Evolutionary conservation across 2,329 filamentous ascomycete species (phyloP), one percentile per base, ranked within the genome.

Genomic region (Fusarium citri): DNA sequence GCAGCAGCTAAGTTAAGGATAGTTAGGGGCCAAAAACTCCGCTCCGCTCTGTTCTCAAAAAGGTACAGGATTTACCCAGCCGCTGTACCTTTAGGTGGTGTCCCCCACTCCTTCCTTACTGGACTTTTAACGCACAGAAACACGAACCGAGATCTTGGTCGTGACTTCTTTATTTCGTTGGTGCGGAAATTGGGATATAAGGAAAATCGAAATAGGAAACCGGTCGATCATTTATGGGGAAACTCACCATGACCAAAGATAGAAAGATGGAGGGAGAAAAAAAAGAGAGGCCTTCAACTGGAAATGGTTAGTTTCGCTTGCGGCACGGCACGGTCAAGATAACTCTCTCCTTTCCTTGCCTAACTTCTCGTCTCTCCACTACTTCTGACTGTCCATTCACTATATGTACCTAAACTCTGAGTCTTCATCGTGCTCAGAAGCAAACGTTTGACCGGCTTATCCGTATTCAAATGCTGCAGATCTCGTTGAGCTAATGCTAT

Each of bases 231-330:
- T 41, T 61, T 61, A 66, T 60, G 50, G 46, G 18, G 64, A 56
- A 51, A 20, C 34, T 51, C 54, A 49, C 47, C 55, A 51, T 31
- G 59, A 66, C 31, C 30, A n/a, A 34, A 50, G 18, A 18, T 37
- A 37, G 26, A 41, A 41, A n/a, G 16, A 41, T 6, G 12, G 3
- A 20, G 11, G 20, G 34, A 51, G 16, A 37, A n/a, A 50, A 50
- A 23, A 20, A 18, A 41, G 4, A 51, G 40, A 31, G 20, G 23
- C 15, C 15, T 22, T 37, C 55, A 37, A 37, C 31, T 46, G 18
- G 46, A 58, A 46, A 26, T 34, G 22, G 55, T 25, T 47, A 40
- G 31, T 49, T 55, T 68, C 63, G 64, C 51, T 71, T 70, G 54
- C 53, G 47, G 64, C 62, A 58, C 53, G 47, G 64, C 62, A 58